Evolutionary conservation across 2,329 filamentous ascomycete genomes (phyloP).

Genomic region (Aspergillus amoenus): DNA sequence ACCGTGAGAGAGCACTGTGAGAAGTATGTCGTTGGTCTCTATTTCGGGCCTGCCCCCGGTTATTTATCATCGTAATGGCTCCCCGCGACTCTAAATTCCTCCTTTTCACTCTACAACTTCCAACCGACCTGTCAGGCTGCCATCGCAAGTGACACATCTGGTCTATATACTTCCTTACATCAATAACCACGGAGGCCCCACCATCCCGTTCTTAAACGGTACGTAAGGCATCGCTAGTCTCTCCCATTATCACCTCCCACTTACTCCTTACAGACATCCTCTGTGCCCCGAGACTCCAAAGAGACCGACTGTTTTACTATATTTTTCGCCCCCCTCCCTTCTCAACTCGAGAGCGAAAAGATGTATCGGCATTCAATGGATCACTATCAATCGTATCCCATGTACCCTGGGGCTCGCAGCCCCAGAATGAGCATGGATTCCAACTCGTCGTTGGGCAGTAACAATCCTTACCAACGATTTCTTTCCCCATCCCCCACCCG

Average conservation of each 20-base stretch:
- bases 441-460: constrained; percentile 13
- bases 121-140: background rate
- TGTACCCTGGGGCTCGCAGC: constrained; percentile 18
- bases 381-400: constrained; percentile 13
- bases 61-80: background rate
- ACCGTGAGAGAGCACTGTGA: background rate
- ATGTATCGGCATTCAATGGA: constrained; percentile 7
- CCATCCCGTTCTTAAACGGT: constrained; percentile 10
- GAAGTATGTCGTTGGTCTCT: background rate
- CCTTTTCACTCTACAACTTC: background rate
- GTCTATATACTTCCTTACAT: constrained; percentile 2
- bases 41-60: background rate
- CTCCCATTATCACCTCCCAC: constrained; percentile 17
- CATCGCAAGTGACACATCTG: background rate
- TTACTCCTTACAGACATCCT: constrained; percentile 12
- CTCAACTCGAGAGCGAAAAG: background rate
- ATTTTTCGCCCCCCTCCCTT: background rate
- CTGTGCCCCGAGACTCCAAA: background rate
- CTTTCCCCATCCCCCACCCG: constrained; percentile 25
- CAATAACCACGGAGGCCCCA: constrained; percentile 9
- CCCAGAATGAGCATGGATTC: constrained; percentile 15
- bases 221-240: constrained; percentile 20
- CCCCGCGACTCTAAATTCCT: background rate
- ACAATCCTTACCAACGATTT: constrained; percentile 29
- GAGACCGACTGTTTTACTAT: background rate